Evolutionary conservation across 768 basidiomycete genomes (phyloP).

Genomic region (Mycena metata): DNA sequence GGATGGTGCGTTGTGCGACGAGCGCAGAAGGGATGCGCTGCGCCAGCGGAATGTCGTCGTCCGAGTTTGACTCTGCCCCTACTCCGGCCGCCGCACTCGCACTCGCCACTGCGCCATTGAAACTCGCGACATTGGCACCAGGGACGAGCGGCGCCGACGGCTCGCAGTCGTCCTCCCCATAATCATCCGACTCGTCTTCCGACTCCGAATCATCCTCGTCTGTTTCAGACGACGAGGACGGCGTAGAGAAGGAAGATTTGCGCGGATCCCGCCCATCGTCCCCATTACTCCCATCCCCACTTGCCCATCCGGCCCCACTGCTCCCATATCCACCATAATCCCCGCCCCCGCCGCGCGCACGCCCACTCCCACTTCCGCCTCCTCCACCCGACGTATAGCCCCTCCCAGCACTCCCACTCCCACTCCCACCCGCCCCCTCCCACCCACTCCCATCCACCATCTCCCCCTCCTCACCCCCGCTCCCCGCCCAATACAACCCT

Average conservation of each 20-base stretch:
- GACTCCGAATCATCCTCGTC: conserved; percentile 4
- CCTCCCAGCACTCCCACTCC: conserved; percentile 37
- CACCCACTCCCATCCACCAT: conserved; percentile 46
- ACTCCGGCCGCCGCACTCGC: conserved; percentile 5
- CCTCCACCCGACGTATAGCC: conserved; percentile 32
- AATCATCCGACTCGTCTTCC: conserved; percentile 2
- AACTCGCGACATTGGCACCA: too few species aligned
- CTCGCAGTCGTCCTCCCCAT: conserved; percentile 19
- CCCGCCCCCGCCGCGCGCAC: conserved; percentile 28
- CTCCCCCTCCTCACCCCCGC: conserved; percentile 35
- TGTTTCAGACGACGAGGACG: conserved; percentile 35
- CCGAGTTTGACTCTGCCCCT: conserved; percentile 37
- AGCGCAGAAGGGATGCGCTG: conserved; percentile 87
- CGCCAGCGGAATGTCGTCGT: conserved; percentile 90
- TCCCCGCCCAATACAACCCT: conserved; percentile 28
- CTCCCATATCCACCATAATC: conserved; percentile 38
- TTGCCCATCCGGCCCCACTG: conserved; percentile 38
- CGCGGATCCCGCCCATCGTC: conserved; percentile 50
- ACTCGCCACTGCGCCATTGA: neutral
- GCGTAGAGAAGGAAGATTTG: conserved; percentile 51
- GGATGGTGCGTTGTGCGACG: conserved; percentile 84
- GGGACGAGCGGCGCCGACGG: too few species aligned
- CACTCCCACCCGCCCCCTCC: conserved; percentile 45
- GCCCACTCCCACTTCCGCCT: conserved; percentile 36
- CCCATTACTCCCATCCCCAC: conserved; percentile 45